Evolutionary conservation across 139 green algal species (phyloP), one percentile per base, ranked within the genome.

Genomic region (Desmodesmus armatus): DNA sequence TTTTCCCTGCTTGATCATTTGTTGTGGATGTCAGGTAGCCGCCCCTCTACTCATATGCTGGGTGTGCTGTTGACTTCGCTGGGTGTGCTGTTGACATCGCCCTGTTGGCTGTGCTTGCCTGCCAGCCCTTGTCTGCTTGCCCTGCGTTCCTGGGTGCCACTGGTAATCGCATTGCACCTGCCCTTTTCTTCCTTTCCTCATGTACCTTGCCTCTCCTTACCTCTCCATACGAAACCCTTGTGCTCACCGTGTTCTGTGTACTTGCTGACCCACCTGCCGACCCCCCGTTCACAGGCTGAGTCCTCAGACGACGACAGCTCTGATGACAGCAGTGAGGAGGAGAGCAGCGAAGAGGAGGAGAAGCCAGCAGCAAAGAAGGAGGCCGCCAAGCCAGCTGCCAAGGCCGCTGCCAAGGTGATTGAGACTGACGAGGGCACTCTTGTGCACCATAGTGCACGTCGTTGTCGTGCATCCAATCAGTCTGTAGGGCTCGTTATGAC

Each of bases 341-440:
- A 67, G 31, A 67, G 44, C 55, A 72, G 55, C 37, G 76, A 82
- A 31, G 76, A 82, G 37, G 55, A 71, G 47, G 76, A 72, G 35
- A 74, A 74, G 55, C 55, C 55, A 65, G 55, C 55, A 31, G 31
- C n/a, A n/a, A 19, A 75, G 71, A 79, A 79, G 71, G 41, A 40
- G 19, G 71, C 71, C 29, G 71, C 71, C 35, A 55, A 33, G 47
- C 47, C 69, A 31, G 69, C 69, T 55, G 40, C 73, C 47, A 72
- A 72, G 4, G n/a, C 41, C 19, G 73, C 73, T 80, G 44, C 73
- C 15, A 66, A 43, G 44, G 49, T 44, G 17, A 15, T 7, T 9
- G n/a, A n/a, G n/a, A n/a, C n/a, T n/a, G n/a, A n/a, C n/a, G n/a
- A n/a, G n/a, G n/a, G 63, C 63, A 7, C 9, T 31, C 51, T 62